Conservation (phyloP, 139 green algal genomes). For the Bryopsis sp. region DNA sequence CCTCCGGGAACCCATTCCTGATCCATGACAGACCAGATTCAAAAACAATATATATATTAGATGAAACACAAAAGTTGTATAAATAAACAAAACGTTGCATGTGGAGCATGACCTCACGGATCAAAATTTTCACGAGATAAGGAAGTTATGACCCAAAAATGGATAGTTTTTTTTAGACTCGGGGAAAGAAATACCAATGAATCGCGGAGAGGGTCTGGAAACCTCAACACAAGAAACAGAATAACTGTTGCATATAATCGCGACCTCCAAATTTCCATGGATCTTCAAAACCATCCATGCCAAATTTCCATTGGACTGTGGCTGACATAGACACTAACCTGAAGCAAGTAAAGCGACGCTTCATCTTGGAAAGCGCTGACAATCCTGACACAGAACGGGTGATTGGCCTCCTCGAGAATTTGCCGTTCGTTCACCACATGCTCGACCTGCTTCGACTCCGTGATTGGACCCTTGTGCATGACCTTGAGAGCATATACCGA, state of each 20-base stretch:
- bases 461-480: constrained; percentile 63
- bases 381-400: constrained; percentile 56
- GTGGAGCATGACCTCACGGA: no score
- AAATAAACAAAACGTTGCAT: no score
- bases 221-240: no score
- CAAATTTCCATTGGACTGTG: no score
- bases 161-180: no score
- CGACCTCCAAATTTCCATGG: no score
- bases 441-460: constrained; percentile 68
- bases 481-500: constrained; percentile 64
- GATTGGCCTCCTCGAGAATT: constrained; percentile 35
- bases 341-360: constrained; percentile 52
- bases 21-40: constrained; percentile 11
- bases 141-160: no score
- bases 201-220: no score
- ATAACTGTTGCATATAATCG: no score
- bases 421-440: constrained; percentile 63
- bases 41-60: constrained; percentile 6
- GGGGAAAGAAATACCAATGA: no score
- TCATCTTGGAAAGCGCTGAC: constrained; percentile 57
- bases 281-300: no score
- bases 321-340: constrained; percentile 29
- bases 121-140: no score
- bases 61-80: not conserved
- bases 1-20: constrained; percentile 64